phyloP scores from a whole-genome alignment of 2,329 filamentous ascomycete genomes.

The Microsporum ferrugineum region DNA sequence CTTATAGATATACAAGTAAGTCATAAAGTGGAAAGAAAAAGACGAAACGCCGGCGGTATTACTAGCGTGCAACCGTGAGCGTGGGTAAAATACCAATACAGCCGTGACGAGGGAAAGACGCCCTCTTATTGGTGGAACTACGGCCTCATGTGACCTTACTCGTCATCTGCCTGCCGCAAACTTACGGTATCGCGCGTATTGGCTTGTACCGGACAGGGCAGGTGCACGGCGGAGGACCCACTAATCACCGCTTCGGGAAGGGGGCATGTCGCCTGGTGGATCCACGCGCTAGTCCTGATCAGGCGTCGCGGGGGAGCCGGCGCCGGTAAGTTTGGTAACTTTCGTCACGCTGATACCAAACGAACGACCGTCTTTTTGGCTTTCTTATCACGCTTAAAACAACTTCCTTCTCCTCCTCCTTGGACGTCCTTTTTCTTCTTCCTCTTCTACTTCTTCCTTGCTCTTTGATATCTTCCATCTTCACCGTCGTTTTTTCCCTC shows the following conservation, averaged over 20 bases:
- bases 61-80: conserved; percentile 1
- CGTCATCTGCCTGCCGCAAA: background rate
- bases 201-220: background rate
- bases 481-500: conserved; percentile 4
- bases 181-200: background rate
- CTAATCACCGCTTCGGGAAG: conserved; percentile 1
- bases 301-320: background rate
- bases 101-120: background rate
- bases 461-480: conserved; percentile 15
- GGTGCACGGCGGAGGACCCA: conserved; percentile 1
- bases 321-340: conserved; percentile 1
- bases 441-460: conserved; percentile 7
- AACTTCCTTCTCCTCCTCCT: background rate
- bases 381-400: background rate
- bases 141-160: background rate
- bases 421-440: background rate
- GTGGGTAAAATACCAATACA: background rate
- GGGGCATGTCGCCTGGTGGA: background rate
- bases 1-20: background rate
- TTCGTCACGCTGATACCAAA: background rate
- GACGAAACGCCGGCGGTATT: conserved; percentile 1
- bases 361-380: background rate
- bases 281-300: background rate
- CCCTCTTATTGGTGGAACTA: background rate
- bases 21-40: background rate